phyloP scores from a whole-genome alignment of 192 early-diverging fungal species.

The Coemansia sp. region DNA sequence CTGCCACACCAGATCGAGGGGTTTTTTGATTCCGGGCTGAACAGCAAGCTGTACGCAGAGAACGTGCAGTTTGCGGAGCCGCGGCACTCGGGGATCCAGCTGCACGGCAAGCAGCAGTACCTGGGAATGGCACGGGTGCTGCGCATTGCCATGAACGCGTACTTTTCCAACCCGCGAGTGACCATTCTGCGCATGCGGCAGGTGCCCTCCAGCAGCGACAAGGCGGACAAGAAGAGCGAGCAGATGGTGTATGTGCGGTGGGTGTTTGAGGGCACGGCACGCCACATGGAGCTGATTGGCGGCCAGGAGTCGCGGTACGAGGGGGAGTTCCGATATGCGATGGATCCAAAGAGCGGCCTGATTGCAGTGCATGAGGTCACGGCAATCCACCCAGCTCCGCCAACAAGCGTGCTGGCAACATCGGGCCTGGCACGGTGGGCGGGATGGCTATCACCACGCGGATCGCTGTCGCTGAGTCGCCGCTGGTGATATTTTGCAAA shows the following conservation, averaged over 20 bases:
- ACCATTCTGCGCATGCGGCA: conserved; percentile 31
- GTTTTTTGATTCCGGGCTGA: conserved; percentile 32
- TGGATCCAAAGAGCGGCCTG: conserved; percentile 26
- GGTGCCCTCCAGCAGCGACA: neutral
- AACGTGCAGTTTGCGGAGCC: conserved; percentile 31
- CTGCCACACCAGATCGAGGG: conserved; percentile 44
- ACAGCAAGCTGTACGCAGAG: conserved; percentile 17
- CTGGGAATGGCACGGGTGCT: conserved; percentile 29
- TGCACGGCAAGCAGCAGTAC: conserved; percentile 29
- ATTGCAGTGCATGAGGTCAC: conserved; percentile 44
- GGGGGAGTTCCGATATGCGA: conserved; percentile 47
- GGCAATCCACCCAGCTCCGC: conserved; percentile 47
- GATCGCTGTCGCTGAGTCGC: conserved; percentile 26
- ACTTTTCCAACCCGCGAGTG: conserved; percentile 20
- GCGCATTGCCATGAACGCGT: conserved; percentile 36
- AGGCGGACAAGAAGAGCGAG: neutral
- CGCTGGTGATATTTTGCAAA: neutral
- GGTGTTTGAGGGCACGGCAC: conserved; percentile 48
- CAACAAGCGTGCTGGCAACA: conserved; percentile 26
- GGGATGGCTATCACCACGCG: conserved; percentile 43
- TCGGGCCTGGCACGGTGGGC: conserved; percentile 43
- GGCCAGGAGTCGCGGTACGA: conserved; percentile 33
- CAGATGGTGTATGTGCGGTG: conserved; percentile 34
- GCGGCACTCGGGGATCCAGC: conserved; percentile 30
- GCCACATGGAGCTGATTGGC: conserved; percentile 36